These are phyloP conservation scores for Camillea tinctor DNA, from an alignment of 2,329 filamentous ascomycete species.

Conservation along the genomic window DNA sequence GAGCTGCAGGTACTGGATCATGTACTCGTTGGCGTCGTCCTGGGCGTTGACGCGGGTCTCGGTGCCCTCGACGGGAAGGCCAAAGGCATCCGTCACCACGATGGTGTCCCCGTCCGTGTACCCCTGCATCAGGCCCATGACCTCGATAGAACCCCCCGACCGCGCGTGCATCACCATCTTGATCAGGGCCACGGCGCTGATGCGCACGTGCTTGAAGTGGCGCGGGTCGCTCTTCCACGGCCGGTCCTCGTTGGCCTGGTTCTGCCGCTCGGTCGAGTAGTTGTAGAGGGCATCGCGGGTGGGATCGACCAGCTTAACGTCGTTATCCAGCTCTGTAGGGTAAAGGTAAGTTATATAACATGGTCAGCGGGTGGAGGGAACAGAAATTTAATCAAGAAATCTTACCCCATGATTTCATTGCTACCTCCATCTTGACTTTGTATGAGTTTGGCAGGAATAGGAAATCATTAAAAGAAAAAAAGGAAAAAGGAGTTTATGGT, in stretches of 20 bases:
- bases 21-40: conserved; percentile 94
- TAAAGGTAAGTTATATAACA: conserved; percentile 22
- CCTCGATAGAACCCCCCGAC: conserved; percentile 86
- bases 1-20: conserved; percentile 78
- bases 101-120: conserved; percentile 84
- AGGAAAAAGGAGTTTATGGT: background rate
- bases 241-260: conserved; percentile 58
- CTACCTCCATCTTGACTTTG: conserved; percentile 48
- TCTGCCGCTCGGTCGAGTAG: conserved; percentile 70
- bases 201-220: conserved; percentile 91
- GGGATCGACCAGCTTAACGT: conserved; percentile 78
- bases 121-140: conserved; percentile 98
- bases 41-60: conserved; percentile 97
- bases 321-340: conserved; percentile 78
- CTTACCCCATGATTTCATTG: conserved; percentile 62
- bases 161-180: conserved; percentile 99
- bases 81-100: conserved; percentile 90
- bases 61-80: conserved; percentile 94
- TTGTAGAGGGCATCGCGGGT: conserved; percentile 88
- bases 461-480: background rate
- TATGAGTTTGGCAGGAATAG: background rate
- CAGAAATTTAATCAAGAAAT: conserved; percentile 8
- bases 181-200: conserved; percentile 88
- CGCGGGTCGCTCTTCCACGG: conserved; percentile 79
- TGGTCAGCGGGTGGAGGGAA: background rate